phyloP scores from a whole-genome alignment of 495 filamentous ascomycete genomes.

The Pyronema omphalodes region DNA sequence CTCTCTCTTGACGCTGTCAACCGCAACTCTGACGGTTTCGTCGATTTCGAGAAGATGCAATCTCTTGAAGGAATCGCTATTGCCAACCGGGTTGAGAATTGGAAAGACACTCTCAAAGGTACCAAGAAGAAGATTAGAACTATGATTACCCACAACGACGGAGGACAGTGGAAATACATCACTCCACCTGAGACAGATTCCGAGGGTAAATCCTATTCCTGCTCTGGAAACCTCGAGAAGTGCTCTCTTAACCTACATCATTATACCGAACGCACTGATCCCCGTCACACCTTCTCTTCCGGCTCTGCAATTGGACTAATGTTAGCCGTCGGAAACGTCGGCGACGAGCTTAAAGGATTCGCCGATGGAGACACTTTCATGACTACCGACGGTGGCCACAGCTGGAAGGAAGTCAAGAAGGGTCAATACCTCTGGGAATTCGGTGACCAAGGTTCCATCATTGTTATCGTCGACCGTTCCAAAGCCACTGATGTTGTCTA shows the following conservation, averaged over 20 bases:
- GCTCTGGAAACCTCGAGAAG: conserved; percentile 37
- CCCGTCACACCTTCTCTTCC: conserved; percentile 66
- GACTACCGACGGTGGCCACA: conserved; percentile 70
- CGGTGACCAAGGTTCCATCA: conserved; percentile 79
- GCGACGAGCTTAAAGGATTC: conserved; percentile 38
- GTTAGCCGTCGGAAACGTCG: conserved; percentile 83
- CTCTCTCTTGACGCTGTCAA: conserved; percentile 62
- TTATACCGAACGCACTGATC: conserved; percentile 73
- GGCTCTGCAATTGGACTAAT: conserved; percentile 77
- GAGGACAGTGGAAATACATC: conserved; percentile 62
- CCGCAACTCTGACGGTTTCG: conserved; percentile 51
- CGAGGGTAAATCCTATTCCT: conserved; percentile 50
- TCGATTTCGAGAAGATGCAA: conserved; percentile 91
- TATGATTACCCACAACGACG: conserved; percentile 90
- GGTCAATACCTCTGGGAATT: conserved; percentile 82
- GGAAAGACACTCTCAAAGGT: conserved; percentile 37
- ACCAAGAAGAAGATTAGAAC: conserved; percentile 64
- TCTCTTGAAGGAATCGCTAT: conserved; percentile 77
- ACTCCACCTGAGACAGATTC: conserved; percentile 47
- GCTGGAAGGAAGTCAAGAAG: conserved; percentile 67
- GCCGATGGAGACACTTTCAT: conserved; percentile 61
- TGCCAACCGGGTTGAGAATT: conserved; percentile 68
- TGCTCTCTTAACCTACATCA: conserved; percentile 87
- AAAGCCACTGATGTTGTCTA: conserved; percentile 46
- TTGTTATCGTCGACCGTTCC: conserved; percentile 57